Percentiles rank a stretch among this genome's conserved stretches.
These are phyloP conservation scores for Aspergillus brunneoviolaceus DNA, from an alignment of 2,329 filamentous ascomycete species.

Conservation along the genomic window DNA sequence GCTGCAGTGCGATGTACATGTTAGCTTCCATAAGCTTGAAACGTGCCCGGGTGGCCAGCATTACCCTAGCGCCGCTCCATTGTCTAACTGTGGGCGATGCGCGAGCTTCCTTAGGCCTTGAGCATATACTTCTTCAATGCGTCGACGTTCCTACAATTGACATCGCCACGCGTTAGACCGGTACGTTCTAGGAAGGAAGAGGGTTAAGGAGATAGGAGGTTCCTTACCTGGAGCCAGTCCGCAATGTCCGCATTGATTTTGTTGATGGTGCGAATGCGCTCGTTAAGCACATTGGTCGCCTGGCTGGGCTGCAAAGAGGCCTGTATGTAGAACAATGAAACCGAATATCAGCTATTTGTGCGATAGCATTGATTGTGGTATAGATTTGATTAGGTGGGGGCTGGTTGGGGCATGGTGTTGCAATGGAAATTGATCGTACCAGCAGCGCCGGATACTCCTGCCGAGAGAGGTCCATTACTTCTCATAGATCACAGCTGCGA, in stretches of 20 bases:
- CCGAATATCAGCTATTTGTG: background rate
- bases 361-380: conserved; percentile 5
- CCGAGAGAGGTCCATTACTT: conserved; percentile 71
- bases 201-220: background rate
- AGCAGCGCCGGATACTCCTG: conserved; percentile 92
- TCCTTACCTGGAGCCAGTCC: conserved; percentile 88
- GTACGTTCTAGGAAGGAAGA: conserved; percentile 6
- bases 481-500: conserved; percentile 27
- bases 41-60: conserved; percentile 28
- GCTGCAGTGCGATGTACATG: conserved; percentile 49
- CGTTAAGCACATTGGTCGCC: conserved; percentile 77
- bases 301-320: conserved; percentile 76
- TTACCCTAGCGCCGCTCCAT: conserved; percentile 82
- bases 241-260: conserved; percentile 88
- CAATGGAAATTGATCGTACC: conserved; percentile 57
- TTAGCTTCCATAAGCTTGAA: background rate
- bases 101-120: conserved; percentile 77
- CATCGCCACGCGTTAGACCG: conserved; percentile 14
- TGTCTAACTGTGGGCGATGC: conserved; percentile 70
- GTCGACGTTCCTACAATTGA: conserved; percentile 74
- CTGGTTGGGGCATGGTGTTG: background rate
- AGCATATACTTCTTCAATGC: conserved; percentile 87
- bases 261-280: conserved; percentile 82
- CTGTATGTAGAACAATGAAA: conserved; percentile 48
- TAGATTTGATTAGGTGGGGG: background rate